phyloP scores from a whole-genome alignment of 306 rosid genomes.

The Dicorynia guianensis region DNA sequence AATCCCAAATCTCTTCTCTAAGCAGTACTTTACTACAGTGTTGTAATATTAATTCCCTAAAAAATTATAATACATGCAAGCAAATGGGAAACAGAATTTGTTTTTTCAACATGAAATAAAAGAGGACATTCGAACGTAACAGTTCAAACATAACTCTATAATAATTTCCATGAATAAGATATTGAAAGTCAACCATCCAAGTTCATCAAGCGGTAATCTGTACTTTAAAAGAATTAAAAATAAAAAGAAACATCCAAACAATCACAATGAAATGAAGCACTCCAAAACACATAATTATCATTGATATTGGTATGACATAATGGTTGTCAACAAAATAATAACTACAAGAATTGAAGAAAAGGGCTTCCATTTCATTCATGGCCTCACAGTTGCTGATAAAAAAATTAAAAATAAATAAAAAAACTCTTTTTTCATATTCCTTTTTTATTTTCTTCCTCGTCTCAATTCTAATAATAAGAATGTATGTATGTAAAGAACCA shows the following conservation, averaged over 20 bases:
- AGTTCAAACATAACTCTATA: neutral
- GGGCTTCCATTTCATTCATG: too few relatives aligned
- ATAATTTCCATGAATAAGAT: neutral
- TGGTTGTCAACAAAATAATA: too few relatives aligned
- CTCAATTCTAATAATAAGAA: neutral
- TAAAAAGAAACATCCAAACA: too few relatives aligned
- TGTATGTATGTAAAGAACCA: neutral
- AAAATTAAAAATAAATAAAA: too few relatives aligned
- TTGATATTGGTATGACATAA: too few relatives aligned
- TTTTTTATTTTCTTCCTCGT: neutral
- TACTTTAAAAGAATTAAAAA: too few relatives aligned
- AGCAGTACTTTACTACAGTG: neutral
- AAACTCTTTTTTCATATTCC: neutral
- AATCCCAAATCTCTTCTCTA: neutral
- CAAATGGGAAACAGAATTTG: neutral
- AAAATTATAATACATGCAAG: neutral
- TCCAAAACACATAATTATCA: too few relatives aligned
- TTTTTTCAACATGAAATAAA: neutral
- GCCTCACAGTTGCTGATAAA: too few relatives aligned
- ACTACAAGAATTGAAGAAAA: too few relatives aligned
- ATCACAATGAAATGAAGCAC: too few relatives aligned
- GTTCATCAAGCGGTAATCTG: too few relatives aligned
- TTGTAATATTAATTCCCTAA: slow-evolving; percentile 5
- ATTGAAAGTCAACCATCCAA: too few relatives aligned
- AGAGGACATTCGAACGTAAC: neutral